Percentiles rank a stretch among this genome's conserved stretches.
Conservation (phyloP, 1,139 yeast species). For the Protomyces pachydermus region DNA sequence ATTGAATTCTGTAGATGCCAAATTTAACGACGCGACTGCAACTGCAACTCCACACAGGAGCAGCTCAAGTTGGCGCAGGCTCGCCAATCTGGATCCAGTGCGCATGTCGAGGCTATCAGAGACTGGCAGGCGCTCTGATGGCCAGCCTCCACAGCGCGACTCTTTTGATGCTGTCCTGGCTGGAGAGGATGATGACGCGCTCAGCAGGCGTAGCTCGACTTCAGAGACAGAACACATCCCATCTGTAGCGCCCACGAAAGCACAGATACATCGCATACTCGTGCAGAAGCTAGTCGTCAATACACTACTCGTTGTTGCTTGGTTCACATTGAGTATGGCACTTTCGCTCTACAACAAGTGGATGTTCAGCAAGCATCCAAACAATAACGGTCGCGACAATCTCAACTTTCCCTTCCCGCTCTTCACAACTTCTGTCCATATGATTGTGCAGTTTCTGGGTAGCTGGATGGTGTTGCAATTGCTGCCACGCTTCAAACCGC, state of each 20-base stretch:
- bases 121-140: not conserved
- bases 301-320: constrained; percentile 4
- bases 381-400: constrained; percentile 73
- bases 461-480: constrained; percentile 46
- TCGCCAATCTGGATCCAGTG: too few species aligned
- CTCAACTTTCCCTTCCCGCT: constrained; percentile 78
- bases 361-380: constrained; percentile 17
- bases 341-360: constrained; percentile 70
- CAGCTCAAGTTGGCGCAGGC: too few species aligned
- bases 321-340: constrained; percentile 33
- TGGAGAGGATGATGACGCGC: not conserved
- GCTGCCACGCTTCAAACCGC: constrained; percentile 51
- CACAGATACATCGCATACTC: constrained; percentile 12
- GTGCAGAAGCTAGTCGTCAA: constrained; percentile 4
- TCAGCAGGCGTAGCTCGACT: not conserved
- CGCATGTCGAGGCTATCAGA: too few species aligned
- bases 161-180: not conserved
- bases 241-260: constrained; percentile 6
- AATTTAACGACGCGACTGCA: too few species aligned
- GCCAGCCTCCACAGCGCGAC: not conserved
- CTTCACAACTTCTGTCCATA: constrained; percentile 73
- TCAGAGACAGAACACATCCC: not conserved
- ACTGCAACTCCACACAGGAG: too few species aligned
- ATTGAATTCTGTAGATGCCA: not conserved
- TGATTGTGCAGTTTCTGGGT: constrained; percentile 57